Evolutionary conservation across 148 eudicot species (phyloP).

Genomic region (Camellia sinensis): DNA sequence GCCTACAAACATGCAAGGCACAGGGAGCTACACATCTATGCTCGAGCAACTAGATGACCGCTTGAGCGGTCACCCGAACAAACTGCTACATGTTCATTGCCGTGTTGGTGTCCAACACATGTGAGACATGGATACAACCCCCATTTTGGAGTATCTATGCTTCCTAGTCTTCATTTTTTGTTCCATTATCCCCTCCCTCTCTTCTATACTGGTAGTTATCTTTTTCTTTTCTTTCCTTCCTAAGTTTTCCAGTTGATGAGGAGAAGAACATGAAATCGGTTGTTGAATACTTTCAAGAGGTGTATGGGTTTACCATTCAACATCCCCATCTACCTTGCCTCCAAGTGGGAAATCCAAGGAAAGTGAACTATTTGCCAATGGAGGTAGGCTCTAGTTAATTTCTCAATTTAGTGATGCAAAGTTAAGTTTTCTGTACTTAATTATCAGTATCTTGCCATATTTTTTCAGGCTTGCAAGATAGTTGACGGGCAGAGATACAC

Average conservation of each 20-base stretch:
- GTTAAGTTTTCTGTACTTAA: background rate
- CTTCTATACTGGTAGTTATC: no score
- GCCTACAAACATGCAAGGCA: no score
- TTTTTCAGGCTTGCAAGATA: constrained; percentile 67
- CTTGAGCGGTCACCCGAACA: no score
- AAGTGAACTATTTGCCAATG: constrained; percentile 76
- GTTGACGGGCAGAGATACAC: constrained; percentile 75
- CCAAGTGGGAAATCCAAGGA: constrained; percentile 72
- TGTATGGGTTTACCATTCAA: constrained; percentile 65
- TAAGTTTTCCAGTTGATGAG: constrained; percentile 77
- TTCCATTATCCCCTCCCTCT: no score
- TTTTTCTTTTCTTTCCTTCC: no score
- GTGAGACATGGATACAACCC: no score
- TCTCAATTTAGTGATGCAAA: background rate
- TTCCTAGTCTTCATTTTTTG: no score
- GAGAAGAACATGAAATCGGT: constrained; percentile 74
- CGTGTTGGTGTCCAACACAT: no score
- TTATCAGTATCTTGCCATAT: background rate
- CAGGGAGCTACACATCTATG: no score
- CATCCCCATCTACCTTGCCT: constrained; percentile 77
- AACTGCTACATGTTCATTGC: no score
- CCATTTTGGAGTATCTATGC: no score
- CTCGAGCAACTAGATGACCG: no score
- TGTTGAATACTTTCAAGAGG: constrained; percentile 68
- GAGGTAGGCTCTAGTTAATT: constrained; percentile 39